phyloP scores from a whole-genome alignment of 2,329 filamentous ascomycete species.

The Aspergillus hortae region DNA sequence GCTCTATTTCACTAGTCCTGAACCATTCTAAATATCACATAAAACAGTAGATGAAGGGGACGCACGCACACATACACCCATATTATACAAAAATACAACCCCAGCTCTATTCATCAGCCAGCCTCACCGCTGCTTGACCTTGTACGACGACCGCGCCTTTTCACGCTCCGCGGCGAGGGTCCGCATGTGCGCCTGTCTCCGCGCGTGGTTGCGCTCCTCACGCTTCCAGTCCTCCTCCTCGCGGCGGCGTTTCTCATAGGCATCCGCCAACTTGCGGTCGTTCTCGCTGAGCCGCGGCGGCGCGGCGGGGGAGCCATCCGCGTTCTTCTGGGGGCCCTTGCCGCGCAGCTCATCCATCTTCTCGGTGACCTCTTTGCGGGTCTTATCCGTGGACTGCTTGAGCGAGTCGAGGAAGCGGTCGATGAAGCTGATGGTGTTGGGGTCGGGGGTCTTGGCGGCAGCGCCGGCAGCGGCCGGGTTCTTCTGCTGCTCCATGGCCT shows the following conservation, averaged over 20 bases:
- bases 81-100: constrained; percentile 15
- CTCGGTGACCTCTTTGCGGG: constrained; percentile 20
- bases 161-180: constrained; percentile 21
- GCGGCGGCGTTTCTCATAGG: constrained; percentile 27
- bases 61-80: constrained; percentile 5
- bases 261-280: constrained; percentile 27
- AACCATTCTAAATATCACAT: constrained; percentile 7
- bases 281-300: constrained; percentile 27
- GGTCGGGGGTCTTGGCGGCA: constrained; percentile 1
- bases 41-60: constrained; percentile 8
- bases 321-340: constrained; percentile 19
- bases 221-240: constrained; percentile 32
- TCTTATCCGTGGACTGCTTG: constrained; percentile 24
- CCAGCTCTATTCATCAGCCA: constrained; percentile 2
- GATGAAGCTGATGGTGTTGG: constrained; percentile 21
- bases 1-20: constrained; percentile 6
- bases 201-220: constrained; percentile 34
- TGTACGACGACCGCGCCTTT: constrained; percentile 19
- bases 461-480: background rate
- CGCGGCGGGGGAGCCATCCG: constrained; percentile 15
- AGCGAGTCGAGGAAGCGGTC: constrained; percentile 34
- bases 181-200: constrained; percentile 24
- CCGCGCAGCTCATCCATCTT: constrained; percentile 21
- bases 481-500: constrained; percentile 13
- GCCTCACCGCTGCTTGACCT: constrained; percentile 11